These are phyloP conservation scores for Lactifluus subvellereus DNA, from an alignment of 768 basidiomycete genomes.

Conservation along the genomic window DNA sequence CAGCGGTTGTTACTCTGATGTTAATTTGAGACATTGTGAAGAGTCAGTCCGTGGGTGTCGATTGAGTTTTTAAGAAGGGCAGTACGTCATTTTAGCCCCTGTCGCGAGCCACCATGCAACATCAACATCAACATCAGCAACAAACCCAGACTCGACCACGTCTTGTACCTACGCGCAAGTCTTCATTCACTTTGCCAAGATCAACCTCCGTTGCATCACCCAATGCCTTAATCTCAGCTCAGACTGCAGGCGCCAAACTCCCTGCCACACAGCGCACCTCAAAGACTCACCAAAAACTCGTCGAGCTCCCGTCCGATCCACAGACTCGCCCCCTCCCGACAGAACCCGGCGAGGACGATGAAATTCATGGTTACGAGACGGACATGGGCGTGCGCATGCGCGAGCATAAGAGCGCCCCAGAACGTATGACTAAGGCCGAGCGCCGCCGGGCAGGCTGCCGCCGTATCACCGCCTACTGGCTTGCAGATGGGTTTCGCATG, in stretches of 20 bases:
- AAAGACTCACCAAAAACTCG: conserved; percentile 88
- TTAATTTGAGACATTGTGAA: background rate
- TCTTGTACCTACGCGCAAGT: background rate
- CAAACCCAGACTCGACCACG: conserved; percentile 5
- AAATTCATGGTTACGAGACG: conserved; percentile 57
- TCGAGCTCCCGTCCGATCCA: conserved; percentile 83
- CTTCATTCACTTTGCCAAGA: conserved; percentile 6
- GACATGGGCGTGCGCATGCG: conserved; percentile 39
- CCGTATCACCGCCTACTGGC: conserved; percentile 83
- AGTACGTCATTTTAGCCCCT: conserved; percentile 15
- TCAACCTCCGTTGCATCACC: background rate
- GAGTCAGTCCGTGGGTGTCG: background rate
- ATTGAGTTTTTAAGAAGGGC: background rate
- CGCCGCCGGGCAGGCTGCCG: conserved; percentile 74
- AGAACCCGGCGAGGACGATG: conserved; percentile 36
- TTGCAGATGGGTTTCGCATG: conserved; percentile 81
- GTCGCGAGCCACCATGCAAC: background rate
- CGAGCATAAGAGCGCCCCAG: conserved; percentile 75
- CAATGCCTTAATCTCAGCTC: background rate
- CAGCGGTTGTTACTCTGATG: background rate
- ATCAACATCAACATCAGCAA: conserved; percentile 3
- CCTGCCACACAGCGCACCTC: conserved; percentile 61
- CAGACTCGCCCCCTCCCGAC: conserved; percentile 64
- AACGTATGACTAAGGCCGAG: conserved; percentile 85
- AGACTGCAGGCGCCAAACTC: conserved; percentile 2